Base-by-base conservation (phyloP, 148 eudicot genomes). In the Rhododendron ferrugineum region DNA sequence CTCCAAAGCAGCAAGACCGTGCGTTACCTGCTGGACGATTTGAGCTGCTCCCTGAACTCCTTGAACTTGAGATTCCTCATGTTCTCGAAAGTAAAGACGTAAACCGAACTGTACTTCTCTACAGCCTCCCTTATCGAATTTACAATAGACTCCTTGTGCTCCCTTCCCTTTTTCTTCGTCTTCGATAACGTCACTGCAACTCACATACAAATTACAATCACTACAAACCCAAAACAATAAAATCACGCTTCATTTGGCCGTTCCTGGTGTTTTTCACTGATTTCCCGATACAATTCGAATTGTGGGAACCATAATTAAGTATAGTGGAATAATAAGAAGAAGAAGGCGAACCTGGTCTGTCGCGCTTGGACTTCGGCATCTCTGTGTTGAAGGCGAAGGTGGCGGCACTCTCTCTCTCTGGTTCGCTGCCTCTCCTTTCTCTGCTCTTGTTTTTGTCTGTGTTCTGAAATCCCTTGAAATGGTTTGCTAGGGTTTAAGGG, bases 21-120 rank as follows among this genome's bases (percentile, higher is more conserved):
- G 11, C 5, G 34, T 37, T 74, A 94, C 98, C 96, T 95, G 95
- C 97, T 92, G 14, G 89, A 89, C 79, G 94, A 85, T 86, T 93
- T 96, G 54, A 96, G 93, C 88, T 90, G 88, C 52, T 94, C 97
- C 86, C 95, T 96, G 80, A 96, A 93, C 92, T 94, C 92, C 91
- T 95, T 95, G 83, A 95, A 96, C 89, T 95, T 95, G 83, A 95
- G 98, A 86, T 95, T 96, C 75, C 99, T 94, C 98, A 96, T 96
- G 86, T 95, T 96, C 90, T 94, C 96, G 64, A 91, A 94, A 30
- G 88, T 83, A 50, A 96, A 95, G 46, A 96, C 97, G 72, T 94
- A 95, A 15, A 86, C 91, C 9, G 96, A 95, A 26, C 84, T 81
- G 58, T 93, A 95, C 42, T 89, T 92, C 28, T 96, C 98, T 0